Conservation (phyloP, 306 rosid species). For the Malus domestica region DNA sequence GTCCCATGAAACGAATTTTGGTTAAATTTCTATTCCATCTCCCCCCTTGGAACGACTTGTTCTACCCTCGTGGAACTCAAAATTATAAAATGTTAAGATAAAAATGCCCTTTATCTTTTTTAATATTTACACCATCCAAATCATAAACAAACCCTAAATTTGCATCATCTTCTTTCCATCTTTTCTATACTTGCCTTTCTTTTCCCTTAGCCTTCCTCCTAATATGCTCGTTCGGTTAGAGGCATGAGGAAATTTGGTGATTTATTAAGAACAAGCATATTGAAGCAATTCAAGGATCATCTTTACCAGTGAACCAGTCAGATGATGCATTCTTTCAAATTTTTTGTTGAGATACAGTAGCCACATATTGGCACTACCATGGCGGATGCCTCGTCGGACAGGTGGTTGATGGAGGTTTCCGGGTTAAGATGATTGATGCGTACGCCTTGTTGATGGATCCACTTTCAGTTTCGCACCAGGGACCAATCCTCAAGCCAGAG, state of each 20-base stretch:
- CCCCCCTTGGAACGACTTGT: no score
- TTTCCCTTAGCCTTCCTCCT: no score
- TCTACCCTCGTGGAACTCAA: no score
- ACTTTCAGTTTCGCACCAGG: neutral
- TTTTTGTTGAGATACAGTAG: constrained; percentile 6
- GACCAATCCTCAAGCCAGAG: constrained; percentile 18
- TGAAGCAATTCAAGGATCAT: neutral
- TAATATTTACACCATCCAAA: no score
- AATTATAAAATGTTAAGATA: no score
- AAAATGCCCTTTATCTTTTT: no score
- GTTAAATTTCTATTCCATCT: no score
- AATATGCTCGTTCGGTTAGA: neutral
- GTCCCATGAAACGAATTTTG: no score
- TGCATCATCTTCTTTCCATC: no score
- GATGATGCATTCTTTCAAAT: neutral
- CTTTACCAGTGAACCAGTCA: neutral
- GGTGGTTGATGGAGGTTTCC: constrained; percentile 9
- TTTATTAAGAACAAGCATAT: neutral
- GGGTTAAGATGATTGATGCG: neutral
- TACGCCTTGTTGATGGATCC: constrained; percentile 13
- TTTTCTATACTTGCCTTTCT: no score
- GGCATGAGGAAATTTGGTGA: constrained; percentile 9
- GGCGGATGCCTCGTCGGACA: constrained; percentile 14
- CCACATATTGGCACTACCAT: constrained; percentile 24
- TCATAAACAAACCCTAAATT: no score